These are phyloP conservation scores for Saprolegnia diclina DNA, from an alignment of 352 stramenopile species.

Conservation along the genomic window DNA sequence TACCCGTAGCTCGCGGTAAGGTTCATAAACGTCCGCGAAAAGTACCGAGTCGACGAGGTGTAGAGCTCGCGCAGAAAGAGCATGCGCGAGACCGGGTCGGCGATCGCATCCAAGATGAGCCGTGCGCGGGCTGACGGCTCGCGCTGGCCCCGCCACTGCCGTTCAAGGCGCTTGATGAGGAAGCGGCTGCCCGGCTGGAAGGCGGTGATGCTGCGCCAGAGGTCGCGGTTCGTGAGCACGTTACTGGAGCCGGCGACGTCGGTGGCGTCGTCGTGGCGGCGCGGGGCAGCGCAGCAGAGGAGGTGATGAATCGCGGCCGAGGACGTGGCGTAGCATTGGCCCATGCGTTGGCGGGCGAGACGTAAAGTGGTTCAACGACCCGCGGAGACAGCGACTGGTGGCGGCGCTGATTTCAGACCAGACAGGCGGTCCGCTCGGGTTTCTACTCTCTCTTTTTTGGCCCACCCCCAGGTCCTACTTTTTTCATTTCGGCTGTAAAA, in stretches of 20 bases:
- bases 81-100: background rate
- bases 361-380: background rate
- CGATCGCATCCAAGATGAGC: background rate
- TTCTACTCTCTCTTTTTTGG: background rate
- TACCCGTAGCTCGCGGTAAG: background rate
- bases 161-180: background rate
- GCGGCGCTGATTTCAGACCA: background rate
- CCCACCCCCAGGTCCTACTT: background rate
- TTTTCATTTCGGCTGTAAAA: background rate
- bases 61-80: background rate
- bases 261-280: too few species aligned
- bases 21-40: background rate
- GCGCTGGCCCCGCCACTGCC: background rate
- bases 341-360: background rate
- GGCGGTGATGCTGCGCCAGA: background rate
- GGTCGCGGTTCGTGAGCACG: background rate
- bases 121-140: background rate
- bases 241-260: too few species aligned
- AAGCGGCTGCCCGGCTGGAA: background rate
- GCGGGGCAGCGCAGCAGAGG: too few species aligned
- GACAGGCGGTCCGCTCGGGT: background rate
- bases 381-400: background rate
- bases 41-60: background rate
- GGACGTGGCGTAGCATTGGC: background rate
- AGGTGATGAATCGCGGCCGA: background rate